These are phyloP conservation scores for Polytrichum commune DNA, from an alignment of 225 moss, liverwort and hornwort species.

Conservation along the genomic window DNA sequence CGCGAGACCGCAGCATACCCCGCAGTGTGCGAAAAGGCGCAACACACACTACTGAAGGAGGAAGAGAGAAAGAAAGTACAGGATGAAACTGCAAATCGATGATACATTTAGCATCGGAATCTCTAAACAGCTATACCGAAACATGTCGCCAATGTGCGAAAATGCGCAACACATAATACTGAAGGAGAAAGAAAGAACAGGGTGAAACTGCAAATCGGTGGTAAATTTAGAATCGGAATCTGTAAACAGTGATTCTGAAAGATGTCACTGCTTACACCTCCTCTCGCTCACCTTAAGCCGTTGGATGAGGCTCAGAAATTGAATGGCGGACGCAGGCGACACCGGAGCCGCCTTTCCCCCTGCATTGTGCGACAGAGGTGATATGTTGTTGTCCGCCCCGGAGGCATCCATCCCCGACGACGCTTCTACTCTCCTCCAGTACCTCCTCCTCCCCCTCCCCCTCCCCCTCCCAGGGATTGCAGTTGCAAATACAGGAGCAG, in stretches of 20 bases:
- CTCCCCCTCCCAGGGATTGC: neutral
- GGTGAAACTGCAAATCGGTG: too few relatives aligned
- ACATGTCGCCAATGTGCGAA: neutral
- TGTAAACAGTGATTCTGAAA: neutral
- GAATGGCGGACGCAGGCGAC: constrained; percentile 67
- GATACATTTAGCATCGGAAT: too few relatives aligned
- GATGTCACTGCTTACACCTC: neutral
- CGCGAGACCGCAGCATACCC: constrained; percentile 37
- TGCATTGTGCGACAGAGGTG: neutral
- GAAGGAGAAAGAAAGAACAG: neutral
- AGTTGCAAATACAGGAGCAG: neutral
- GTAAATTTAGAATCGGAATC: neutral
- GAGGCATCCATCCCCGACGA: neutral
- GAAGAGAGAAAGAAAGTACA: neutral
- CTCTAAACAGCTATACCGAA: neutral
- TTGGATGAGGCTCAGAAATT: constrained; percentile 87
- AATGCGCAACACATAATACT: neutral
- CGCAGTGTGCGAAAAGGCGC: too few relatives aligned
- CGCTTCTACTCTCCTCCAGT: constrained; percentile 2
- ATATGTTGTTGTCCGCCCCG: constrained; percentile 20
- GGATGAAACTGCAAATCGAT: neutral
- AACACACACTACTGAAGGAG: neutral
- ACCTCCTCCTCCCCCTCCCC: neutral
- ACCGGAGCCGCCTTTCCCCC: constrained; percentile 29
- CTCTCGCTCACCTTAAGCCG: constrained; percentile 52